Evolutionary conservation across 441 rosid genomes (phyloP).

Genomic region (Syzygium syzygioides): DNA sequence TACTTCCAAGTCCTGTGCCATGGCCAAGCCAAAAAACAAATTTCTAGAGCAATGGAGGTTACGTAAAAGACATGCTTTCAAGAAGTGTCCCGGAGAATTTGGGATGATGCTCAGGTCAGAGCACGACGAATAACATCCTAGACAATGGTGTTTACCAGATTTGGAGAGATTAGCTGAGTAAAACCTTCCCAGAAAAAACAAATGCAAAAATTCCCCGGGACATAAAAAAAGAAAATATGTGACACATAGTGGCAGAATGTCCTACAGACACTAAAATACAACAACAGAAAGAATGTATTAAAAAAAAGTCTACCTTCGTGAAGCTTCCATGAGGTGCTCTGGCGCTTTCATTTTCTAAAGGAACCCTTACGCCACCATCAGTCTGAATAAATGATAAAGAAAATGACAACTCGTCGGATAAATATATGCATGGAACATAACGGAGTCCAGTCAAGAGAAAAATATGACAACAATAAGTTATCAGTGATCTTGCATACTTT

Average conservation of each 20-base stretch:
- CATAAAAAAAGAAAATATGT: neutral
- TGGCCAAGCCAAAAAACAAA: neutral
- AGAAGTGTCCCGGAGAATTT: neutral
- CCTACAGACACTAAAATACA: neutral
- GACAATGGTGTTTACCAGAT: neutral
- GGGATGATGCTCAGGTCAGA: neutral
- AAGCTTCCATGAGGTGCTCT: constrained; percentile 60
- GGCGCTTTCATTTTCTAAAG: constrained; percentile 33
- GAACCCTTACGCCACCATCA: constrained; percentile 56
- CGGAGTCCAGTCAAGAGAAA: neutral
- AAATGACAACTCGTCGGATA: neutral
- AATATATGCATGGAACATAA: neutral
- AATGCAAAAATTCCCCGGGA: neutral
- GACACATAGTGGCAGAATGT: neutral
- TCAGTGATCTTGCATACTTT: constrained; percentile 30
- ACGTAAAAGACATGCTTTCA: neutral
- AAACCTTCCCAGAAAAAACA: neutral
- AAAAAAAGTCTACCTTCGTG: constrained; percentile 40
- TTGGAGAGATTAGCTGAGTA: neutral
- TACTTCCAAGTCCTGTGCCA: neutral
- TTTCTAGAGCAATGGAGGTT: neutral
- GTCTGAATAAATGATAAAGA: constrained; percentile 25
- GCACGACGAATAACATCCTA: neutral
- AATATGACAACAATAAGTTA: neutral
- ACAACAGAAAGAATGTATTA: neutral